Evolutionary conservation across 2,329 filamentous ascomycete genomes (phyloP), one percentile per base, ranked within the genome.

Genomic region (Penicillium sp.): DNA sequence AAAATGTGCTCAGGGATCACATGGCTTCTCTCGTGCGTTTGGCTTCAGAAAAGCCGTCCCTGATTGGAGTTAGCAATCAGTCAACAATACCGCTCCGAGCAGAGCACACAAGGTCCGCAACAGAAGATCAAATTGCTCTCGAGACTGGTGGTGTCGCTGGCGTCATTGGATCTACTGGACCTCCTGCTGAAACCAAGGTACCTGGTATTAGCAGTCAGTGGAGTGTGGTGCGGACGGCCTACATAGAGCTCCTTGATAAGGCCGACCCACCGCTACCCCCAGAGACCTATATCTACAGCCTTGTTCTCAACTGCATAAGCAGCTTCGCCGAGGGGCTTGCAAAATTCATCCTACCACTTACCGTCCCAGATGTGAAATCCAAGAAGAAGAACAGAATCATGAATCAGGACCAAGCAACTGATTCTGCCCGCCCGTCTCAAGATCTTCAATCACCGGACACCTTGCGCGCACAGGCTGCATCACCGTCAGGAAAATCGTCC

Each of bases 221-320:
- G 93, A 99, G 95, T 76, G 86, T 89, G 13, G 86, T 97, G 64
- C 87, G 92, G 54, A 90, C 93, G 12, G 90, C 93, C 5, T 97
- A 92, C 72, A 92, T 98, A 64, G 95, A 99, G 70, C 92, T 97
- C 66, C 86, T 98, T 22, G 95, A 99, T 79, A 99, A 98, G 76
- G 86, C 88, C 0, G 93, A 97, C 53, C 86, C 94, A 0, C 93
- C 94, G 4, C 70, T 82, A 0, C 86, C 96, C 24, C 95, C 95
- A 0, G 94, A 97, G 64, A 97, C 95, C 0, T 99, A 99, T 72
- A 85, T 97, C 8, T 98, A 97, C 78, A 92, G 91, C 65, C 82
- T 99, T 53, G 91, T 94, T 1, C 80, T 99, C 45, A 90, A 91
- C 2, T 98, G 94, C 72, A 90, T 99, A 62, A 94, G 91, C 49